Evolutionary conservation across 441 rosid genomes (phyloP), one percentile per base, ranked within the genome.

Genomic region (Dalechampia spathulata): DNA sequence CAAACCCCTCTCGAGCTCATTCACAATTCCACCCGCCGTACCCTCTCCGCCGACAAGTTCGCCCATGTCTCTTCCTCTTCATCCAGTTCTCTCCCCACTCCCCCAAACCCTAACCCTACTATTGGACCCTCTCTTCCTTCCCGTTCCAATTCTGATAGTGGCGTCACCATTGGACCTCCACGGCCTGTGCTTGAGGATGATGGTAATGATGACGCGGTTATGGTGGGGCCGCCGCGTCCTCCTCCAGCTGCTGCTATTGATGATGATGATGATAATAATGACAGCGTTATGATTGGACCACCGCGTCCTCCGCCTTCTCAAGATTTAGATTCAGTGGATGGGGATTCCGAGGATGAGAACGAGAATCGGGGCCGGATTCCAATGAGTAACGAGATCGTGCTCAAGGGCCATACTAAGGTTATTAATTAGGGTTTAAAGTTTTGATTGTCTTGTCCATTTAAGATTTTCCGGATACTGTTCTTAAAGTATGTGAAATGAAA

Each of bases 11-110:
- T 77, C 17, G 95, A 90, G 44, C 67, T 77, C 53, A 64, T 93
- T 68, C 99, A 93, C 76, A 80, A 50, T 76, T 46, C 95, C 59
- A 93, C 96, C 52, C 96, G 89, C 71, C 97, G 97, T 8, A 7
- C 64, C 30, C 16, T 58, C 34, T 7, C 54, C 32, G 13, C 61
- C 52, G 26, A 57, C 62, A 1, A 63, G 34, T 19, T 58, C 64
- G 0, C 72, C 57, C 1, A 6, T 2, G 10, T 2, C 39, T 11
- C 53, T 41, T 6, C 64, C 28, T 20, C 17, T 21, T 17, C 41
- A 8, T 53, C 56, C 10, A 53, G 64, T 36, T 77, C 38, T 32
- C 64, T 78, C 11, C 85, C 85, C 57, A 55, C 62, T 49, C 44
- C 71, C 44, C 63, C 61, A 48, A 58, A 46, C 47, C 63, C 83